These are phyloP conservation scores for Aureobasidium pullulans DNA, from an alignment of 2,329 filamentous ascomycete genomes.

Conservation along the genomic window DNA sequence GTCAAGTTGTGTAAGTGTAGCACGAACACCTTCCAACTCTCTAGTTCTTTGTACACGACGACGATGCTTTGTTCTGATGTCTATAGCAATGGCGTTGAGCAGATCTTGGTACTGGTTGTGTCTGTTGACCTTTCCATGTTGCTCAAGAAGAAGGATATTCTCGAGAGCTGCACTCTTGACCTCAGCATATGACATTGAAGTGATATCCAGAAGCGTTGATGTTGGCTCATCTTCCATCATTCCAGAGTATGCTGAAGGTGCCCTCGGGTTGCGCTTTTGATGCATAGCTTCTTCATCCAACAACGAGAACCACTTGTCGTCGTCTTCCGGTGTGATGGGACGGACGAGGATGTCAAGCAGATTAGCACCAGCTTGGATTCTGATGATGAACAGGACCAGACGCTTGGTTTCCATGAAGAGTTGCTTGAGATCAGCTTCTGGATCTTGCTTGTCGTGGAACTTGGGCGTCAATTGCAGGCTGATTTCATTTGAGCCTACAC, in stretches of 20 bases:
- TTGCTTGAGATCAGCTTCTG: slow-evolving; percentile 83
- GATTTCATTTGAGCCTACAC: slow-evolving; percentile 80
- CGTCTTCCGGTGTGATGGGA: slow-evolving; percentile 78
- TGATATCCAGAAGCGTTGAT: slow-evolving; percentile 67
- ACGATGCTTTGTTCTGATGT: slow-evolving; percentile 95
- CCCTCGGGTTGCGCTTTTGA: slow-evolving; percentile 32
- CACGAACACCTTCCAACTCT: slow-evolving; percentile 75
- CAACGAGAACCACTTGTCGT: slow-evolving; percentile 76
- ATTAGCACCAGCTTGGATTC: slow-evolving; percentile 83
- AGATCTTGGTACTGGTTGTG: slow-evolving; percentile 94
- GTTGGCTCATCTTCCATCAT: slow-evolving; percentile 17
- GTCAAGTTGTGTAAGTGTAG: slow-evolving; percentile 67
- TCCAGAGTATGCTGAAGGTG: slow-evolving; percentile 16
- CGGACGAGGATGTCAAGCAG: slow-evolving; percentile 95
- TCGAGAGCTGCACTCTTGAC: slow-evolving; percentile 89
- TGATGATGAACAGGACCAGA: slow-evolving; percentile 94
- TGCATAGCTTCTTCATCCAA: slow-evolving; percentile 71
- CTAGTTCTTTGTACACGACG: slow-evolving; percentile 84
- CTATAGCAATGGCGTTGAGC: slow-evolving; percentile 92
- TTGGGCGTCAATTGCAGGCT: slow-evolving; percentile 85
- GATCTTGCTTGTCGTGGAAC: slow-evolving; percentile 83
- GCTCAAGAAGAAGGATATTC: slow-evolving; percentile 85
- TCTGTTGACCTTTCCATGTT: slow-evolving; percentile 69
- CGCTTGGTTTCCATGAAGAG: slow-evolving; percentile 98
- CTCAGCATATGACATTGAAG: slow-evolving; percentile 80